Conservation (phyloP, 2,329 filamentous ascomycete species). For the Xylaria sp. region DNA sequence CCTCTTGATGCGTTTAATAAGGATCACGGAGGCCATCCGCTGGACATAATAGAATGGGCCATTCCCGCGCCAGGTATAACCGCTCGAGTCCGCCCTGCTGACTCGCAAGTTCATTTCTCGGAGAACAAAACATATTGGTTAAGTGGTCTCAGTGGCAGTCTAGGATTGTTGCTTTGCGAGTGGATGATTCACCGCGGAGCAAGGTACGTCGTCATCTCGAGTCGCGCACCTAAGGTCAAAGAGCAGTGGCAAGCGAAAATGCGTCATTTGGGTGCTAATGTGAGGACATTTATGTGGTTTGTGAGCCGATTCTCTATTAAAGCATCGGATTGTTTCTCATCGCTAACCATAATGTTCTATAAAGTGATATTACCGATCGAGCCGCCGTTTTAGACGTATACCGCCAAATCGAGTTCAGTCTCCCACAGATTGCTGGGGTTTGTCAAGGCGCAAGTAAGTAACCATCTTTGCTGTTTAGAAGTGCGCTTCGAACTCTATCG, state of each 20-base stretch:
- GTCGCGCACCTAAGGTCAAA: conserved; percentile 23
- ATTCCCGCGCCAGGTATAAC: background rate
- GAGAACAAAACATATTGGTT: conserved; percentile 31
- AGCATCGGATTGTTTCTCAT: background rate
- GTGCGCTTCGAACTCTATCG: background rate
- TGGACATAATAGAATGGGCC: background rate
- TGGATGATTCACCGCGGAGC: conserved; percentile 33
- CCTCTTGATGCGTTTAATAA: background rate
- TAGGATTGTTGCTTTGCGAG: conserved; percentile 30
- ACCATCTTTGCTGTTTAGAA: background rate
- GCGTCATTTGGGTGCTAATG: background rate
- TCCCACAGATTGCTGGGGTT: background rate
- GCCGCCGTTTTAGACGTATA: conserved; percentile 42
- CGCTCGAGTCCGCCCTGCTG: background rate
- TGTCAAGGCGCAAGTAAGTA: background rate
- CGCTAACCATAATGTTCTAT: background rate
- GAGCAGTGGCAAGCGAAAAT: conserved; percentile 11
- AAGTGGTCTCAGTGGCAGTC: conserved; percentile 22
- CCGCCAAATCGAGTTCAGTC: conserved; percentile 39
- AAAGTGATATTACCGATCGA: conserved; percentile 9
- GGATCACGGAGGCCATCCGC: background rate
- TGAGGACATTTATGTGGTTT: background rate
- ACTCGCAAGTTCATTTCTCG: background rate
- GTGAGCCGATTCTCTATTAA: background rate
- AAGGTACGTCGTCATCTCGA: conserved; percentile 24